These are phyloP conservation scores for Besnoitia besnoiti DNA, from an alignment of 169 alveolate genomes.

Conservation along the genomic window DNA sequence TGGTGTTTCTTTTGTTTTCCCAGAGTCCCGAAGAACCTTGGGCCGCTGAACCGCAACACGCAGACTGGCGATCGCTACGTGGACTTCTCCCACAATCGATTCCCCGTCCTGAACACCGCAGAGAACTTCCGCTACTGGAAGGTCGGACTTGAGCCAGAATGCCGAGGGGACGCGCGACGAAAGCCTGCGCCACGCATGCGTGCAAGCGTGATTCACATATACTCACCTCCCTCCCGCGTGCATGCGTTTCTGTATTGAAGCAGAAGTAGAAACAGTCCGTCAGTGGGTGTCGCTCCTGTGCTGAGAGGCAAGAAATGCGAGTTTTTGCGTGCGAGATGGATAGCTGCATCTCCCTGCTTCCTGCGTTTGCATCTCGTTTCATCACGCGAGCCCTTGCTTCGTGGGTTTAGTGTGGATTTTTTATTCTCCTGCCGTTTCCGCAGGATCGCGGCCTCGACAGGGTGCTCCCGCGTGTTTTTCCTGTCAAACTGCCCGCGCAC, in stretches of 20 bases:
- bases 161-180: no score
- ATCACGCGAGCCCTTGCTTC: no score
- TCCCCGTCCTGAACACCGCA: constrained; percentile 84
- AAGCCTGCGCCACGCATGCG: no score
- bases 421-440: background rate
- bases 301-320: no score
- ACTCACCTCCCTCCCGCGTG: background rate
- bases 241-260: background rate
- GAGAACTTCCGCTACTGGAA: constrained; percentile 82
- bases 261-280: no score
- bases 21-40: background rate
- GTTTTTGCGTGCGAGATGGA: no score
- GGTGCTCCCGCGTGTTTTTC: constrained; percentile 83
- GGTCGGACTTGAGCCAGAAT: no score
- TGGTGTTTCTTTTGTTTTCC: background rate
- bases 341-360: no score
- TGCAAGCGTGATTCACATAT: no score
- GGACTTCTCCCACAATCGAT: constrained; percentile 71
- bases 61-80: background rate
- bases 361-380: no score
- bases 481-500: constrained; percentile 70
- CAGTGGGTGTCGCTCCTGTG: no score
- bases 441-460: constrained; percentile 86
- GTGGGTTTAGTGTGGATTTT: no score
- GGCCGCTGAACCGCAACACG: constrained; percentile 13